phyloP scores from a whole-genome alignment of 805 yeast genomes.

The Metschnikowia lachancei region DNA sequence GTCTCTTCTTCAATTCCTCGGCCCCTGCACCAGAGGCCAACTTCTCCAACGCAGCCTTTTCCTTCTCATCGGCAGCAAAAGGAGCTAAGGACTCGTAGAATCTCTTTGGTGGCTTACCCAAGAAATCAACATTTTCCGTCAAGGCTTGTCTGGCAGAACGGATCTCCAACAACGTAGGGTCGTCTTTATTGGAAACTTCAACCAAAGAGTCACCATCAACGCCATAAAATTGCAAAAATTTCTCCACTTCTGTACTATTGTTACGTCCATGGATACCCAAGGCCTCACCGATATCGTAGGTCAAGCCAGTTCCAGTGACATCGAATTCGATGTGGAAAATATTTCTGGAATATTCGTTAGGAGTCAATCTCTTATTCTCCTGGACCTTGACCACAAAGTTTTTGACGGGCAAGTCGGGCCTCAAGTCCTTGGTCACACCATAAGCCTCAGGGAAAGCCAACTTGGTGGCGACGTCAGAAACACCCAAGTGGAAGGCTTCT shows the following conservation, averaged over 20 bases:
- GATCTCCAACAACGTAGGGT: slow-evolving; percentile 55
- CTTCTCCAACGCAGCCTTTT: slow-evolving; percentile 57
- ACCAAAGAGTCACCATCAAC: slow-evolving; percentile 66
- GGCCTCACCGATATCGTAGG: slow-evolving; percentile 94
- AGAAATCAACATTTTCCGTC: slow-evolving; percentile 76
- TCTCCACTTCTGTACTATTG: slow-evolving; percentile 57
- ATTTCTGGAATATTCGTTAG: slow-evolving; percentile 83
- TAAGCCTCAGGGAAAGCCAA: slow-evolving; percentile 82
- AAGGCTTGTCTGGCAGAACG: slow-evolving; percentile 82
- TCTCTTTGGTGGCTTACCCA: slow-evolving; percentile 94
- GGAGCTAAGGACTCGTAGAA: slow-evolving; percentile 81
- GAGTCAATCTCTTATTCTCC: slow-evolving; percentile 89
- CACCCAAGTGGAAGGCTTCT: slow-evolving; percentile 33
- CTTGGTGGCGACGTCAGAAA: slow-evolving; percentile 59
- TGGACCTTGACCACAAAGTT: slow-evolving; percentile 86
- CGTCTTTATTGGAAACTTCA: slow-evolving; percentile 67
- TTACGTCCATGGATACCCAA: slow-evolving; percentile 93
- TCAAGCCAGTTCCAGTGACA: slow-evolving; percentile 83
- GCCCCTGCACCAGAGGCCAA: slow-evolving; percentile 81
- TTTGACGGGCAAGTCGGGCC: slow-evolving; percentile 87
- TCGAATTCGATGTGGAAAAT: slow-evolving; percentile 97
- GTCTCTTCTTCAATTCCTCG: slow-evolving; percentile 74
- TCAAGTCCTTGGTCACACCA: slow-evolving; percentile 51
- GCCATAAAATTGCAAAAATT: slow-evolving; percentile 70
- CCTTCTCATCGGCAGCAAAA: slow-evolving; percentile 66